Evolutionary conservation across 306 rosid genomes (phyloP).

Genomic region (Castanea sativa): DNA sequence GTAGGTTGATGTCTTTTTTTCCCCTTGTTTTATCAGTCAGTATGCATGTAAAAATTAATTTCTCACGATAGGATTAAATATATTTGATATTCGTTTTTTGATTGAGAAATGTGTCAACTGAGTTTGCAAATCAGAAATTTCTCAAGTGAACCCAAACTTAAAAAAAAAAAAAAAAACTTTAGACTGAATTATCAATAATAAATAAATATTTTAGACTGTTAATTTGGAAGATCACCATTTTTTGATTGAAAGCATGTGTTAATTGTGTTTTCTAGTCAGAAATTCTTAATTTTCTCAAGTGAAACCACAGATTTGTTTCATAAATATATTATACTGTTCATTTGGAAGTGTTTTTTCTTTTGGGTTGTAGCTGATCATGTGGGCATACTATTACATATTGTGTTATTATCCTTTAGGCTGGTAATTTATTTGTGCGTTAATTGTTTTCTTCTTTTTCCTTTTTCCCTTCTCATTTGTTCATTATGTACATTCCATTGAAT

Average conservation of each 20-base stretch:
- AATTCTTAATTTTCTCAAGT: not conserved
- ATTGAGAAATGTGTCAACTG: not conserved
- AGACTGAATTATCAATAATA: not conserved
- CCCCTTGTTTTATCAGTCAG: constrained; percentile 6
- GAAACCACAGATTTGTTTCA: not conserved
- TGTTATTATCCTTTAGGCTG: not conserved
- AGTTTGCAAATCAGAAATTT: constrained; percentile 10
- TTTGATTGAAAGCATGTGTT: not conserved
- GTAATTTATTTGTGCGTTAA: not conserved
- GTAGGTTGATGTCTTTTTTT: constrained; percentile 45
- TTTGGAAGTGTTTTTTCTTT: not conserved
- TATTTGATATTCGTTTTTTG: not conserved
- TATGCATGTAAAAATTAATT: not conserved
- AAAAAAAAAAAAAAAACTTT: no score
- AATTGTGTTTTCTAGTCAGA: constrained; percentile 6
- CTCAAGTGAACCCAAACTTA: not conserved
- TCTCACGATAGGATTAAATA: not conserved
- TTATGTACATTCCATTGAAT: not conserved
- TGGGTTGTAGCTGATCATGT: no score
- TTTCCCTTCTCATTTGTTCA: not conserved
- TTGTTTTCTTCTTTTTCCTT: not conserved
- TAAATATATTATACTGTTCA: not conserved
- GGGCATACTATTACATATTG: not conserved
- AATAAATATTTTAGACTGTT: not conserved
- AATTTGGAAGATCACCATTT: not conserved